Evolutionary conservation across 257 asterid genomes (phyloP).

Genomic region (Fraxinus americana): DNA sequence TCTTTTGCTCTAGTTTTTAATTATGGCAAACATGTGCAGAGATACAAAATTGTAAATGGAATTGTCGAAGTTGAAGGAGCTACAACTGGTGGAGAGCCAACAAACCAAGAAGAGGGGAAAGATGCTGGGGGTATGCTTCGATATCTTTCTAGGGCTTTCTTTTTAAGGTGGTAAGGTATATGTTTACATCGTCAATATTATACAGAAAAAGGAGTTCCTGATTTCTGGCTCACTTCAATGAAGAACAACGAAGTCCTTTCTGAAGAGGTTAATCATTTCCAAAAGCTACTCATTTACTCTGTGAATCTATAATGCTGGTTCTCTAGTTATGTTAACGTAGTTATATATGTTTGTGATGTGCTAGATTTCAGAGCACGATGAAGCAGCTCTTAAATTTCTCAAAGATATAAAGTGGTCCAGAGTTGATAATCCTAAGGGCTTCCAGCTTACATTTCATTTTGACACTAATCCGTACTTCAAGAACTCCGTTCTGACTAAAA

Average conservation of each 20-base stretch:
- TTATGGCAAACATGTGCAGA: conserved; percentile 35
- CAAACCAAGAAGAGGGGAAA: conserved; percentile 17
- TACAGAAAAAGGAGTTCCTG: conserved; percentile 79
- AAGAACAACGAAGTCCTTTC: conserved; percentile 70
- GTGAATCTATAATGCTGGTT: not conserved
- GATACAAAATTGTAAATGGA: conserved; percentile 63
- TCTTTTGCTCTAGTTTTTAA: conserved; percentile 1
- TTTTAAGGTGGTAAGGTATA: not conserved
- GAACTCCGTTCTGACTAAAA: conserved; percentile 67
- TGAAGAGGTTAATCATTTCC: conserved; percentile 60
- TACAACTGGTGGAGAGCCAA: conserved; percentile 26
- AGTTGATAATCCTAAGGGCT: conserved; percentile 69
- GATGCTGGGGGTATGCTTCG: conserved; percentile 27
- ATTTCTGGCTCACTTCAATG: conserved; percentile 80
- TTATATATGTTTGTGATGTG: not conserved
- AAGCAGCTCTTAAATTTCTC: conserved; percentile 71
- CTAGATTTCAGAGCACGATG: conserved; percentile 75
- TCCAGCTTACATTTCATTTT: conserved; percentile 68
- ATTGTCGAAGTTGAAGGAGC: conserved; percentile 43
- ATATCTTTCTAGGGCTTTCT: not conserved
- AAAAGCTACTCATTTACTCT: not conserved
- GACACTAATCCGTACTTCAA: conserved; percentile 67
- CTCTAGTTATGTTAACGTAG: conserved; percentile 2
- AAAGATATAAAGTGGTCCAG: conserved; percentile 78
- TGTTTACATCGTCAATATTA: not conserved